Evolutionary conservation across 805 yeast genomes (phyloP).

Genomic region (Yarrowia bubula): DNA sequence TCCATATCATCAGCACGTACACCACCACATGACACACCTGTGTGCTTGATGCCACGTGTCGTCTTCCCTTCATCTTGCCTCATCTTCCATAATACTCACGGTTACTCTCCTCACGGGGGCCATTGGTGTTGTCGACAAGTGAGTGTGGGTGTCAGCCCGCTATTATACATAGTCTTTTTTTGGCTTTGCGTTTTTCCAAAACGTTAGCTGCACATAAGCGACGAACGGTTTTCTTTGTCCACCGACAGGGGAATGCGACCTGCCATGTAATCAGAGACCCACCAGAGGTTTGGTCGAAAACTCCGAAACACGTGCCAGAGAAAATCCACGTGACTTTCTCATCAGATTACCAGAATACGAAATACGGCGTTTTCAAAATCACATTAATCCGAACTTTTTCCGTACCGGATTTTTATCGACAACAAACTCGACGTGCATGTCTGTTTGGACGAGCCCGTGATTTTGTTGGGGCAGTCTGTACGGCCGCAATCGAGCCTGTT

Average conservation of each 20-base stretch:
- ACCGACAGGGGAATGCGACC: not conserved
- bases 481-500: no score
- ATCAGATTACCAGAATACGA: no score
- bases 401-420: not conserved
- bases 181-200: not conserved
- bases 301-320: not conserved
- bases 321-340: not conserved
- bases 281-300: no score
- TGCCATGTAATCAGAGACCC: no score
- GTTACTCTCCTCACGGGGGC: conserved; percentile 17
- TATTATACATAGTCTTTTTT: not conserved
- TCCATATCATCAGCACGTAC: no score
- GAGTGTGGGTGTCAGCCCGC: conserved; percentile 2
- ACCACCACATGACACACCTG: no score
- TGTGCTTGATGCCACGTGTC: no score
- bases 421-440: not conserved
- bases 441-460: not conserved
- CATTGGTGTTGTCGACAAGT: conserved; percentile 4
- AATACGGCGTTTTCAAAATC: not conserved
- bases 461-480: not conserved
- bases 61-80: no score
- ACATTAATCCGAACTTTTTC: not conserved
- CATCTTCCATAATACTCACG: not conserved
- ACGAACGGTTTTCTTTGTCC: not conserved
- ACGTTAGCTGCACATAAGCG: not conserved